Percentiles rank a stretch among this genome's conserved stretches.
These are phyloP conservation scores for Yamadazyma ubonensis DNA, from an alignment of 805 yeast genomes.

Conservation along the genomic window DNA sequence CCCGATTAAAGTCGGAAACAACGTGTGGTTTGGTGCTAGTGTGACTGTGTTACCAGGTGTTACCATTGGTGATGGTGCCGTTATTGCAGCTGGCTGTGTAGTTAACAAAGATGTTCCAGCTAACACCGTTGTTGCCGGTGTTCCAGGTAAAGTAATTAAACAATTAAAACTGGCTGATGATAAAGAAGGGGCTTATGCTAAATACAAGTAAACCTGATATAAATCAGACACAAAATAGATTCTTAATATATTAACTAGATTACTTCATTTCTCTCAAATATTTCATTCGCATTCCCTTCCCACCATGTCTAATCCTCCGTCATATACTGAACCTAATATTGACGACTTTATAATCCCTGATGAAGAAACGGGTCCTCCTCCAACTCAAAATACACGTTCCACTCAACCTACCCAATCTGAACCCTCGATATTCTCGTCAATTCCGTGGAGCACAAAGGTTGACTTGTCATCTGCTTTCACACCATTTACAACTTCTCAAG, in stretches of 20 bases:
- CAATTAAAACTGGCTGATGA: conserved; percentile 21
- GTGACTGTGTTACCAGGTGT: conserved; percentile 63
- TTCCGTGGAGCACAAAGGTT: conserved; percentile 19
- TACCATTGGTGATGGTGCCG: conserved; percentile 58
- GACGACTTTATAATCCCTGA: conserved; percentile 41
- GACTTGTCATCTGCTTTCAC: conserved; percentile 36
- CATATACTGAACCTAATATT: conserved; percentile 15
- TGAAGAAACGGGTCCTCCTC: conserved; percentile 18
- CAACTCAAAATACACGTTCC: not conserved
- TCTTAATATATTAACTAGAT: too few relatives aligned
- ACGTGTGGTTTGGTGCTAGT: conserved; percentile 67
- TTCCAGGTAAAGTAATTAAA: conserved; percentile 53
- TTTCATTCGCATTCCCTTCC: not conserved
- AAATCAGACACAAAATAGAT: not conserved
- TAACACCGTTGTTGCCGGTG: conserved; percentile 58
- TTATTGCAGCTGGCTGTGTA: conserved; percentile 68
- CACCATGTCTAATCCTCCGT: conserved; percentile 11
- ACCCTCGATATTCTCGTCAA: conserved; percentile 4
- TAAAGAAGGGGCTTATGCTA: conserved; percentile 13
- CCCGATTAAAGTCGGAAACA: conserved; percentile 59
- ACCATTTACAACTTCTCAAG: conserved; percentile 25
- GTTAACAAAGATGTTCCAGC: conserved; percentile 59
- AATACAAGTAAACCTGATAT: not conserved
- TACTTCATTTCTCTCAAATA: too few relatives aligned
- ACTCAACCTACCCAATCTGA: not conserved